Conservation (phyloP, 2,329 filamentous ascomycete species). For the Scytalidium sp. region DNA sequence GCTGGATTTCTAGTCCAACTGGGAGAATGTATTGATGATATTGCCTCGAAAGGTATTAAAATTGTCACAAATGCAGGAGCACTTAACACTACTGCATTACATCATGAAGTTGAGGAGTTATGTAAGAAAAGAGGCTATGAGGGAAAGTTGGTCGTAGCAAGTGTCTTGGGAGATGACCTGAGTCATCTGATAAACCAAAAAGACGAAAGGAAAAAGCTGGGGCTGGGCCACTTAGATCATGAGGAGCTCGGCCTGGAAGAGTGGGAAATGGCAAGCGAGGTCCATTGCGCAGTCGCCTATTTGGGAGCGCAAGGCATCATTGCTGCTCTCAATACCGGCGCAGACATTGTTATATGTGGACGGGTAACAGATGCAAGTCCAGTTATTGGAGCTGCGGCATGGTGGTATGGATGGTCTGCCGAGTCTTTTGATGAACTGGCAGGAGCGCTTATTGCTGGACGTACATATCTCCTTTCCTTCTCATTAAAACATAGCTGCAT, state of each 20-base stretch:
- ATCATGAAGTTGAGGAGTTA: slow-evolving; percentile 7
- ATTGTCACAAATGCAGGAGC: slow-evolving; percentile 14
- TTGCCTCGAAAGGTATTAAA: slow-evolving; percentile 9
- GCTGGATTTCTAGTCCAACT: slow-evolving; percentile 17
- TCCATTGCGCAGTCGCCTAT: slow-evolving; percentile 20
- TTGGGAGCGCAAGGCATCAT: slow-evolving; percentile 38
- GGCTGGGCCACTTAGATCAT: slow-evolving; percentile 10
- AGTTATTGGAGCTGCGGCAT: slow-evolving; percentile 37
- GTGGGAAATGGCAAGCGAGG: slow-evolving; percentile 11
- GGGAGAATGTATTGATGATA: slow-evolving; percentile 3
- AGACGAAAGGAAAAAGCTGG: background rate
- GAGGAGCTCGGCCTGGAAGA: slow-evolving; percentile 9
- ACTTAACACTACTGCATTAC: slow-evolving; percentile 7
- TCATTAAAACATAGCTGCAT: background rate
- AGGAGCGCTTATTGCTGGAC: slow-evolving; percentile 30
- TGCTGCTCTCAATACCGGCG: slow-evolving; percentile 34
- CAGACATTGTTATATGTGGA: slow-evolving; percentile 42
- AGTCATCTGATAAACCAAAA: background rate
- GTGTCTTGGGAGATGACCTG: slow-evolving; percentile 12
- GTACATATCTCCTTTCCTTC: background rate
- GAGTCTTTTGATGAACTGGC: slow-evolving; percentile 32
- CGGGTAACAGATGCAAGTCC: slow-evolving; percentile 40
- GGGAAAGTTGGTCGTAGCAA: slow-evolving; percentile 8
- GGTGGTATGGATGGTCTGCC: slow-evolving; percentile 39
- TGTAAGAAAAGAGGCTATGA: slow-evolving; percentile 2